Evolutionary conservation across 306 rosid genomes (phyloP).

Genomic region (Gastrolobium bilobum): DNA sequence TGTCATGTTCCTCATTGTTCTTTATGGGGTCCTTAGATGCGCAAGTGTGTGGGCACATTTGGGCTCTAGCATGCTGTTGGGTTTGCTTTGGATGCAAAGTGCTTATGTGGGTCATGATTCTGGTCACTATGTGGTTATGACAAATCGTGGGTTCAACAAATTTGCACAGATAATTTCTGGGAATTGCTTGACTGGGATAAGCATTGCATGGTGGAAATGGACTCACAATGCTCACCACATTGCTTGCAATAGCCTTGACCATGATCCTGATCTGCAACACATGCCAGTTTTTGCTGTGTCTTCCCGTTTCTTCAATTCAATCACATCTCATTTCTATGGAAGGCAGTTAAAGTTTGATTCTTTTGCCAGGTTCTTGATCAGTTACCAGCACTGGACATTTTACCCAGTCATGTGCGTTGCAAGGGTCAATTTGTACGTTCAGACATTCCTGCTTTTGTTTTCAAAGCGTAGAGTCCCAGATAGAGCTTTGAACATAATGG

Average conservation of each 20-base stretch:
- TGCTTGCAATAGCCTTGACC: conserved; percentile 81
- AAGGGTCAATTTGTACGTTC: conserved; percentile 71
- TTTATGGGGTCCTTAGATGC: conserved; percentile 60
- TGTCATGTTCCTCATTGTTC: conserved; percentile 46
- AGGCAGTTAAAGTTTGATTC: conserved; percentile 65
- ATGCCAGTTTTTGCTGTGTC: conserved; percentile 84
- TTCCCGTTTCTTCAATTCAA: conserved; percentile 56
- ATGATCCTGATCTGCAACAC: conserved; percentile 87
- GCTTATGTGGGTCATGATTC: conserved; percentile 81
- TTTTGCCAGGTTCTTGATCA: conserved; percentile 65
- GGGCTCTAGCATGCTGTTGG: conserved; percentile 66
- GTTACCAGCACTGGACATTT: conserved; percentile 74
- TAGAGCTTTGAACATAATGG: conserved; percentile 66
- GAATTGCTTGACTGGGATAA: conserved; percentile 79
- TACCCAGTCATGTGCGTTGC: conserved; percentile 71
- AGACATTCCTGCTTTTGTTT: conserved; percentile 62
- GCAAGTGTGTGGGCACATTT: conserved; percentile 62
- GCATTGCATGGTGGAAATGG: conserved; percentile 97
- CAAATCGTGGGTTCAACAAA: conserved; percentile 48
- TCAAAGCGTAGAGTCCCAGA: conserved; percentile 53
- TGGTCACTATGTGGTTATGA: conserved; percentile 78
- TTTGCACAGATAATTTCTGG: conserved; percentile 66
- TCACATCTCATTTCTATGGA: conserved; percentile 72
- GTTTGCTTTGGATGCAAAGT: conserved; percentile 75
- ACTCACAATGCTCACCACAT: conserved; percentile 83